phyloP scores from a whole-genome alignment of 305 asterid genomes.

The Rubia balearica region DNA sequence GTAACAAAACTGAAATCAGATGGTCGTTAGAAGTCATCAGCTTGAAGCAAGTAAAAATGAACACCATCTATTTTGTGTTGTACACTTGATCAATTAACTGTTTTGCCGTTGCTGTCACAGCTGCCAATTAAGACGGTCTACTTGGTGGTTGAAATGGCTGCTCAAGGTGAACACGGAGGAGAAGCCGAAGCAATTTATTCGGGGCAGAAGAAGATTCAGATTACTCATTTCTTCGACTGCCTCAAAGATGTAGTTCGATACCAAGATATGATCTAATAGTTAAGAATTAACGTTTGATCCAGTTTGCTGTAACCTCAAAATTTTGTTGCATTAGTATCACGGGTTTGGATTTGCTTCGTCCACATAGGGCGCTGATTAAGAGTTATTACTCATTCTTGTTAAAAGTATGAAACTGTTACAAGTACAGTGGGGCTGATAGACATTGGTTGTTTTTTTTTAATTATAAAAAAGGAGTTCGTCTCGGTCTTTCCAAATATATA shows the following conservation, averaged over 20 bases:
- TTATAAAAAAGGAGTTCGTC: no score
- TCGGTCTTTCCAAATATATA: no score
- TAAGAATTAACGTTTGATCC: not conserved
- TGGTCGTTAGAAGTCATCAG: not conserved
- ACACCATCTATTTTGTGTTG: no score
- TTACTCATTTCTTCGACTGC: constrained; percentile 72
- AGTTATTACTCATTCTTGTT: not conserved
- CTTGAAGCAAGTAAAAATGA: not conserved
- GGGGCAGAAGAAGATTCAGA: constrained; percentile 69
- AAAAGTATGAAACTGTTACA: no score
- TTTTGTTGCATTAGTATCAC: constrained; percentile 7
- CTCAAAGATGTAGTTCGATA: constrained; percentile 66
- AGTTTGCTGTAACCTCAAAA: not conserved
- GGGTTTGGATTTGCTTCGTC: constrained; percentile 1
- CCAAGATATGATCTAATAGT: constrained; percentile 22
- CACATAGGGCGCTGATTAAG: not conserved
- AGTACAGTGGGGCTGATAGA: no score
- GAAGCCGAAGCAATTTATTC: constrained; percentile 74
- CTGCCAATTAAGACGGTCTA: constrained; percentile 87
- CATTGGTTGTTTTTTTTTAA: no score
- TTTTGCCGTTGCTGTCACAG: constrained; percentile 30
- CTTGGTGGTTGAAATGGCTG: constrained; percentile 93
- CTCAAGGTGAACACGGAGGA: constrained; percentile 90
- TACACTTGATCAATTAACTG: not conserved
- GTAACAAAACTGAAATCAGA: not conserved